Base-by-base conservation (phyloP, 129 eudicot species). In the Oenanthe sinensis region DNA sequence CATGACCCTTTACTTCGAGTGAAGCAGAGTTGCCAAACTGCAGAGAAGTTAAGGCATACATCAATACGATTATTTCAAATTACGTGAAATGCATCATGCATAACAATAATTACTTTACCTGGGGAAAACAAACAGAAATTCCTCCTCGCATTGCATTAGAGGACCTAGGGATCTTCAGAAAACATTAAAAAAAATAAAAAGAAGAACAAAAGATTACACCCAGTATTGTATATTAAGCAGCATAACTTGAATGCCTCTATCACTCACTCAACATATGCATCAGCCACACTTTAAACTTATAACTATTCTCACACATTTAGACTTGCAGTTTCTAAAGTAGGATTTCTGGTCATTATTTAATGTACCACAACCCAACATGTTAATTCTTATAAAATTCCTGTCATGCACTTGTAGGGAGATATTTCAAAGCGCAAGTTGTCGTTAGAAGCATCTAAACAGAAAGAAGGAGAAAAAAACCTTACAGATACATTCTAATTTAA, bases 141-240 rank as follows among this genome's bases (percentile, higher is more conserved):
- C 97, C 98, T 81, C 98, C 98, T 78, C 97, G 89, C 87, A 86
- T 90, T 62, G 96, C 92, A 79, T 90, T 91, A 11, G 92, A 88
- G 77, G 92, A 79, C 84, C 85, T 91, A 62, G 90, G 85, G 77
- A 90, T 86, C 98, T 91, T 74, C 60, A 88, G 26, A 43, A n/a
- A 47, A 84, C 79, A 43, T 24, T 33, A 33, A 33, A 33, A 74
- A 12, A 75, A 3, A 33, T 0, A 33, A 74, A 12, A 75, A 3
- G 10, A 8, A 58, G 22, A 81, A 79, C 16, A 62, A 48, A 37
- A 13, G 16, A 82, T 8, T 17, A 77, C 33, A 77, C 63, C 67
- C 30, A 49, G 60, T 36, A 45, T 74, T 40, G 30, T 58, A 75
- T 58, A 24, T 30, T 36, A 37, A 76, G 69, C 55, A 36, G 33